These are phyloP conservation scores for Cercospora brassicicola DNA, from an alignment of 2,329 filamentous ascomycete species.

Conservation along the genomic window DNA sequence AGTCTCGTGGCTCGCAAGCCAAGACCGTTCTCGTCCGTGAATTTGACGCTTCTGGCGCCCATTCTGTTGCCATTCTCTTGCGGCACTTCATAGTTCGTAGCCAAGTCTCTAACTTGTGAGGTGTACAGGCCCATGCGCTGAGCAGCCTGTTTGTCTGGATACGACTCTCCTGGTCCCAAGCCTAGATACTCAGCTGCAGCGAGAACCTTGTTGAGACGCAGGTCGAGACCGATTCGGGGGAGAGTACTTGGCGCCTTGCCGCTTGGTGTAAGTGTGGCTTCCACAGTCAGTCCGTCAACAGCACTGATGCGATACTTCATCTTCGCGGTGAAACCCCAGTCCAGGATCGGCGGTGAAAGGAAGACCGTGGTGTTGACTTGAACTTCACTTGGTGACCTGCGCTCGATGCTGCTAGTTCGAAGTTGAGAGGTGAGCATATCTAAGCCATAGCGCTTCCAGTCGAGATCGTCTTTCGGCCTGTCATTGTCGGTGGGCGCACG, in stretches of 20 bases:
- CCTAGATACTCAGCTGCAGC: constrained; percentile 59
- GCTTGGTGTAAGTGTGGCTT: constrained; percentile 7
- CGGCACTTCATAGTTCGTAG: constrained; percentile 63
- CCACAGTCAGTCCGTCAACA: not conserved
- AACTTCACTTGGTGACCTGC: constrained; percentile 28
- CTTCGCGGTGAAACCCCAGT: constrained; percentile 53
- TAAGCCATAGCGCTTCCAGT: constrained; percentile 55
- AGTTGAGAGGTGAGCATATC: constrained; percentile 51
- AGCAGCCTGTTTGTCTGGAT: constrained; percentile 62
- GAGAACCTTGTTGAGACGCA: constrained; percentile 52
- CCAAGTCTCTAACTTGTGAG: constrained; percentile 51
- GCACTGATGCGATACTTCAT: constrained; percentile 54
- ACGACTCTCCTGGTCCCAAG: constrained; percentile 63
- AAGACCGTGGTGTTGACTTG: constrained; percentile 12
- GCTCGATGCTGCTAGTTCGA: constrained; percentile 43
- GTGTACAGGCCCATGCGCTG: constrained; percentile 56
- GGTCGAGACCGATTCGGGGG: constrained; percentile 61
- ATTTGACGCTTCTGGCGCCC: constrained; percentile 57
- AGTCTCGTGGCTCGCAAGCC: constrained; percentile 38
- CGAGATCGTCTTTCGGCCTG: constrained; percentile 51
- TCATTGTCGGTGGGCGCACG: constrained; percentile 66
- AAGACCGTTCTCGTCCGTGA: constrained; percentile 30
- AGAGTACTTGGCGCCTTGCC: constrained; percentile 53
- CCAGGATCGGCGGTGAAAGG: constrained; percentile 59
- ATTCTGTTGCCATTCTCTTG: constrained; percentile 67